Evolutionary conservation across 2,329 filamentous ascomycete species (phyloP), one percentile per base, ranked within the genome.

Genomic region (Penicillium crustosum): DNA sequence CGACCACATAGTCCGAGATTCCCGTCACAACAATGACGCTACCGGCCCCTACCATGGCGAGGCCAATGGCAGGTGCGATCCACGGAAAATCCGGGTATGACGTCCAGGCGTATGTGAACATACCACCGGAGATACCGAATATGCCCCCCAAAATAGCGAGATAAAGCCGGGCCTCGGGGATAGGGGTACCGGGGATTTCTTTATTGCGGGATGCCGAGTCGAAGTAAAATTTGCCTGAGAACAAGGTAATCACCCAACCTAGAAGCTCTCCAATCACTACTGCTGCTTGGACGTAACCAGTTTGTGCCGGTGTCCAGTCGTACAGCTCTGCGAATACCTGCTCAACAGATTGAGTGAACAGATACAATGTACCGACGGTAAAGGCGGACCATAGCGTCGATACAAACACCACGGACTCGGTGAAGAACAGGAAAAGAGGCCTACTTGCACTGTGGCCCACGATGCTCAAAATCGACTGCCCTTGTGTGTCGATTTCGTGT

Each of bases 1-100:
- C 79, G 4, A 75, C 75, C n/a, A 79, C 70, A 53, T 81, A 81
- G 68, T 82, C 81, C 0, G 78, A 74, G 6, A 78, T 78, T 13
- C 78, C 78, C 21, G 81, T 72, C 50, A 78, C 74, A 6, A 80
- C 80, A 19, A 74, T 68, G 3, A 75, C 73, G 4, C 78, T 78
- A 17, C 71, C 75, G 7, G 74, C 66, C 0, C 78, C 78, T 5
- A 77, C 73, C 59, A 77, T 70, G 5, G 67, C 73, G 1, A 77
- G 58, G 5, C 68, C 71, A 6, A 70, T 55, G 2, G 68, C 66
- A 0, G 73, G 73, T 1, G 72, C 73, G 23, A 76, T 73, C 74
- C 74, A 75, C 10, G 70, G 72, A 2, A 72, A 41, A 6, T 51
- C n/a, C 0, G 67, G 56, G 35, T 71, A 69, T 8, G 69, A 72